Base-by-base conservation (phyloP, 2,329 filamentous ascomycete species). In the Onygena corvina region DNA sequence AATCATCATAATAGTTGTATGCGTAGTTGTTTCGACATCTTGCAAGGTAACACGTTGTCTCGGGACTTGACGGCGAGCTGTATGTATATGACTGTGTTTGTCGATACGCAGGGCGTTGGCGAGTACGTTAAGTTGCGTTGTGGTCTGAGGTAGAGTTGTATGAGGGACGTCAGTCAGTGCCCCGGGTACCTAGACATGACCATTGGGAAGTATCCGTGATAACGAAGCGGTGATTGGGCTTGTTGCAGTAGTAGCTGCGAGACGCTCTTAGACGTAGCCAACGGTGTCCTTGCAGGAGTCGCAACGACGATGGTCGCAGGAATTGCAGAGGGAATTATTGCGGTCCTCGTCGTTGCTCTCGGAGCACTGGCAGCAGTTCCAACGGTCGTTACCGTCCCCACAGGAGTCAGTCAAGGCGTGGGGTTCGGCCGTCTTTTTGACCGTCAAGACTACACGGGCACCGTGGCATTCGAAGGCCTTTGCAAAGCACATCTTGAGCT, bases 361-460 rank as follows among this genome's bases (percentile, higher is more conserved):
- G 1, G 27, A 31, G 42, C 42, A 46, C 12, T 33, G 23, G 42
- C 42, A 46, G 42, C 42, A 46, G 3, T 16, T 46, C 42, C 42
- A 46, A 4, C 38, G 38, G 12, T 42, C 38, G 27, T n/a, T n/a
- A n/a, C n/a, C n/a, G n/a, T n/a, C n/a, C n/a, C n/a, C n/a, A n/a
- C n/a, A n/a, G n/a, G n/a, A n/a, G n/a, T n/a, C n/a, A n/a, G n/a
- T n/a, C n/a, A n/a, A n/a, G n/a, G n/a, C 38, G 21, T 3, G 38
- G 6, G 38, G 9, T n/a, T 42, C 16, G 38, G 12, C 21, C 21
- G 6, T 8, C 8, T 20, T 2, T 9, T 42, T 42, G 20, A n/a
- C 21, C 9, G 21, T 12, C 21, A 7, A 5, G n/a, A 23, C n/a
- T 14, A n/a, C 7, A 8, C 21, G 9, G 38, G 11, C 38, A 6